Percentiles rank a stretch among this genome's conserved stretches.
Evolutionary conservation across 2,329 filamentous ascomycete genomes (phyloP).

Genomic region (Diaporthe vexans): DNA sequence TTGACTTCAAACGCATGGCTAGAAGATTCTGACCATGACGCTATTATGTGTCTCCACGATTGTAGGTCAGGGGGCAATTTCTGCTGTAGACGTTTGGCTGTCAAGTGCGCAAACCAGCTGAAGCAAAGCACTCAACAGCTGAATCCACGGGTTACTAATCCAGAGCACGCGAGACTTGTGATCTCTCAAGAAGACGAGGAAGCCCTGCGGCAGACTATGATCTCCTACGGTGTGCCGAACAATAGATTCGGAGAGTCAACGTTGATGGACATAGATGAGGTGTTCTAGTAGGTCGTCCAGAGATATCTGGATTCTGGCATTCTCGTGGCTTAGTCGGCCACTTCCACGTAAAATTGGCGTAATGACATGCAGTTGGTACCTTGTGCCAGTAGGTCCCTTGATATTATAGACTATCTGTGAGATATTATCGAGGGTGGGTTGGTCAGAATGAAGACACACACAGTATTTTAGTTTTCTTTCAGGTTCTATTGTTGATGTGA

Average conservation of each 20-base stretch:
- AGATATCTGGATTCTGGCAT: too few species aligned
- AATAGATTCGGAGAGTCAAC: not conserved
- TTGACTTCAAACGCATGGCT: not conserved
- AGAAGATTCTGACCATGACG: constrained; percentile 4
- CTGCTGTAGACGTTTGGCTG: constrained; percentile 7
- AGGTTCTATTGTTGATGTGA: not conserved
- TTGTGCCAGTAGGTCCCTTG: not conserved
- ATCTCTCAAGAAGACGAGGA: constrained; percentile 1
- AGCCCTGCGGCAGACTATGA: constrained; percentile 2
- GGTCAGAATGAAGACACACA: not conserved
- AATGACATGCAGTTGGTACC: not conserved
- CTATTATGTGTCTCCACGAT: constrained; percentile 13
- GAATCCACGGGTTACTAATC: not conserved
- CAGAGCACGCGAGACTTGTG: not conserved
- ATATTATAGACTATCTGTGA: not conserved
- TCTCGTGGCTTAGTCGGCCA: not conserved
- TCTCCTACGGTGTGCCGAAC: not conserved
- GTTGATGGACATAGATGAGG: not conserved
- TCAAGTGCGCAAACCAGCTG: not conserved
- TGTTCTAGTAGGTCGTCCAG: not conserved
- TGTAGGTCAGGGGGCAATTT: not conserved
- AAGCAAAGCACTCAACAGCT: not conserved
- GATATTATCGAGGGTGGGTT: too few species aligned
- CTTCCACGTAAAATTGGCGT: not conserved
- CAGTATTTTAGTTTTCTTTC: not conserved